Base-by-base conservation (phyloP, 2,329 filamentous ascomycete genomes). In the Fusarium sp. region DNA sequence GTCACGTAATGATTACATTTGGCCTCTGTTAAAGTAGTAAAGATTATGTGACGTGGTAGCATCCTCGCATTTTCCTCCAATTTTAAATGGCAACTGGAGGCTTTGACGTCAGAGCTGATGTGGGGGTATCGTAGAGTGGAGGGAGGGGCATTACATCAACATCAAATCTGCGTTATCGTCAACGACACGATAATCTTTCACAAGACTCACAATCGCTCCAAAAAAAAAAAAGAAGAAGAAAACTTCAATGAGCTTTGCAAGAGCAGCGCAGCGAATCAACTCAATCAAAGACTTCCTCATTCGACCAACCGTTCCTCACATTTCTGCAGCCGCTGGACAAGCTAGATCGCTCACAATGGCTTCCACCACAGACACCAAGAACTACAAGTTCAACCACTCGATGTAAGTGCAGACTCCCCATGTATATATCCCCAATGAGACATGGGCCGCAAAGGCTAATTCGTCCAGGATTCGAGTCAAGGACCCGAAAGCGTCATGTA, bases 321-420 rank as follows among this genome's bases (percentile, higher is more conserved):
- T 52, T n/a, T 41, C 46, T 23, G 29, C 38, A 42, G 29, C 6
- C 13, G 19, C 31, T 43, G 45, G 33, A 38, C 69, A 69, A 54
- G 49, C 56, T n/a, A 65, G 61, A 85, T 84, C 90, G 61, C 84
- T 85, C 52, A 84, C 86, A 3, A 96, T 93, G 86, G 84, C 91
- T 63, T 84, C 85, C 46, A 84, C 86, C 3, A 96, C 93, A 0
- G 86, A 97, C 63, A 79, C 84, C 2, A 82, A 80, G 65, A 91
- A 84, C 60, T 98, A 98, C 79, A 91, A 95, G 77, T 82, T 89
- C 75, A 94, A 95, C 78, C 91, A 95, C 81, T 90, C 91, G 53
- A 98, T 98, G 94, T 87, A 73, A 72, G 82, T 47, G 6, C n/a
- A 25, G 42, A 29, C 49, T 27, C 32, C 4, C 14, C 48, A 19